Conservation (phyloP, 257 asterid genomes). For the Thymus mandschuricus region DNA sequence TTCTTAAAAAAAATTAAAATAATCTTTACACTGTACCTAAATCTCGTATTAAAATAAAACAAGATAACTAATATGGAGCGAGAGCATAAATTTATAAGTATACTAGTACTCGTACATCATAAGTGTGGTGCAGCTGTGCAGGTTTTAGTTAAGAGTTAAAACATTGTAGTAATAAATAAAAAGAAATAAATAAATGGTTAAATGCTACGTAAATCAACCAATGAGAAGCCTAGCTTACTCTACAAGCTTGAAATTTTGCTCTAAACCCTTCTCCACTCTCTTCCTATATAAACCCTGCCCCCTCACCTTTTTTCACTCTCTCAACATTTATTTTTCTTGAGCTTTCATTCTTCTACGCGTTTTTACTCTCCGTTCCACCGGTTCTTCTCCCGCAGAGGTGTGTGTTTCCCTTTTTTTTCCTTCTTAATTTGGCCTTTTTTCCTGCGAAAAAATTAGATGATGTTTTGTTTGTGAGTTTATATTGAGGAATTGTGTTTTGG, state of each 20-base stretch:
- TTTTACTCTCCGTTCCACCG: constrained; percentile 29
- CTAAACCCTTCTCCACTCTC: constrained; percentile 17
- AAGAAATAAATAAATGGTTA: background rate
- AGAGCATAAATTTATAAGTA: no score
- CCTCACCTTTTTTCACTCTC: background rate
- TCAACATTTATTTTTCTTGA: background rate
- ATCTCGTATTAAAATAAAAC: no score
- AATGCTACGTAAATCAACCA: constrained; percentile 26
- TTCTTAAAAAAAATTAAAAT: no score
- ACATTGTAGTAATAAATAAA: no score
- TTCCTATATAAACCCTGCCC: constrained; percentile 28
- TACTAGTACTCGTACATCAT: no score
- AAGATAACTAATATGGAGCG: no score
- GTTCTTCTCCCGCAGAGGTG: constrained; percentile 42
- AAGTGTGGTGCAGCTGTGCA: no score
- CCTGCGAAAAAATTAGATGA: background rate
- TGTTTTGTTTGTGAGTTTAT: background rate
- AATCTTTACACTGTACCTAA: no score
- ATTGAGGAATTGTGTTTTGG: constrained; percentile 1
- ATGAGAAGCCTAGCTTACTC: constrained; percentile 32
- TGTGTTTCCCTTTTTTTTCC: background rate
- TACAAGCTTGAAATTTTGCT: constrained; percentile 25
- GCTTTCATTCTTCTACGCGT: background rate
- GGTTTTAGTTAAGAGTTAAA: no score
- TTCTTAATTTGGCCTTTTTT: background rate